Evolutionary conservation across 768 basidiomycete species (phyloP), one percentile per base, ranked within the genome.

Genomic region (Pleurotus pulmonarius): DNA sequence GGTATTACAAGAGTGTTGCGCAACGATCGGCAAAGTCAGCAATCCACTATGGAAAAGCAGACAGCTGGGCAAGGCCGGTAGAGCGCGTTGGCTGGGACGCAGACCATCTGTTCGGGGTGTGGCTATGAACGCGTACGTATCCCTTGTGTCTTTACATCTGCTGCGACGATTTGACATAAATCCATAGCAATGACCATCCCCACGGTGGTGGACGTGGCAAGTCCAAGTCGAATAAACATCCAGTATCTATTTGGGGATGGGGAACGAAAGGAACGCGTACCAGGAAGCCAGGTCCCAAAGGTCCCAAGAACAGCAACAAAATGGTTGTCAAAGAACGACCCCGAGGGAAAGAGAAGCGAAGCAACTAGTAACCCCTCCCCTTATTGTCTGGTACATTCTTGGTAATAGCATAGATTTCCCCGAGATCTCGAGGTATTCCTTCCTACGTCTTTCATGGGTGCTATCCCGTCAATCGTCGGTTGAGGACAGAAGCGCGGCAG

Each of bases 131-230:
- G 88, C 92, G 85, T 94, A 74, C 43, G 88, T 78, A 59, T 47
- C 29, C 29, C 29, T 34, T 34, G 11, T 34, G 4, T 34, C 29
- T 34, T 34, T 8, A 11, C 29, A 11, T 34, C 29, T 34, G 29
- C 29, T 34, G 29, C 29, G 3, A 34, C 29, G 46, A 5, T 24
- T 41, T 25, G 45, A 52, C 37, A 61, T 37, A 38, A 22, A n/a
- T 26, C 22, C 52, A 7, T 56, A 94, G 92, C 46, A 82, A 80
- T 55, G 93, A 94, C 71, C 93, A 95, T 72, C 94, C 96, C 59
- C 94, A 97, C 68, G 95, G 95, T 72, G 95, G 96, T 77, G 96
- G 96, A 71, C 89, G 96, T 73, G 96, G 96, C 63, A 98, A 96
- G 72, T 92, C 90, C 58, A 98, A 99, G 80, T 92, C 92, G 57